Evolutionary conservation across 352 stramenopile species (phyloP), one percentile per base, ranked within the genome.

Genomic region (Phytophthora sp.): DNA sequence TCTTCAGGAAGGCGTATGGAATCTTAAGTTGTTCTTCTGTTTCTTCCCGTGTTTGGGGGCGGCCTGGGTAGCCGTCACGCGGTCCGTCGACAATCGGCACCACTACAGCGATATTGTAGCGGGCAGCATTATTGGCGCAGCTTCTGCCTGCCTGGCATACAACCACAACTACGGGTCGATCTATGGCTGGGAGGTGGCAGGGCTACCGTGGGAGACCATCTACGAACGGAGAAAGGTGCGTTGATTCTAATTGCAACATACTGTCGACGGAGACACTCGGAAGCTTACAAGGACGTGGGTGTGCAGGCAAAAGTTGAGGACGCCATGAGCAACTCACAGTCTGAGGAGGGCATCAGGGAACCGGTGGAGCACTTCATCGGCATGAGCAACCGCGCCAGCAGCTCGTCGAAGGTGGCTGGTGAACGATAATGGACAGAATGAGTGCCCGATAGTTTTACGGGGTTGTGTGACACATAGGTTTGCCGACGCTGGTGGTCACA

Each of bases 41-140:
- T 88, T 90, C 52, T 18, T 77, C 26, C 84, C 82, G 41, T 86
- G 75, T 21, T 71, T 91, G 35, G 57, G 88, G 3, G 82, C 82
- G 1, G 46, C 82, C 7, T 93, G 84, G 84, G 78, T 91, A 31
- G 71, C 79, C 15, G 73, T 93, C 52, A 93, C 82, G 23, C 82
- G 84, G 18, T 88, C 84, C 3, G 74, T 83, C 7, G 84, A 91
- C 77, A 93, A 93, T 57, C 89, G 84, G 58, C 84, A 93, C 46
- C 82, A 93, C 58, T 93, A 90, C 67, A 84, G 64, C 36, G 84
- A 93, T 65, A 89, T 93, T 33, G 45, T 90, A 41, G 77, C 88
- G 1, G 80, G 78, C 7, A 84, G 75, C 29, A 67, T 87, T 13
- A 76, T 89, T 35, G 81, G 81, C 2, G 66, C 54, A 23, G 63